A percentile compares a stretch with the other conserved stretches of the same genome.
Evolutionary conservation across 257 asterid genomes (phyloP).

Genomic region (Penstemon eatonii): DNA sequence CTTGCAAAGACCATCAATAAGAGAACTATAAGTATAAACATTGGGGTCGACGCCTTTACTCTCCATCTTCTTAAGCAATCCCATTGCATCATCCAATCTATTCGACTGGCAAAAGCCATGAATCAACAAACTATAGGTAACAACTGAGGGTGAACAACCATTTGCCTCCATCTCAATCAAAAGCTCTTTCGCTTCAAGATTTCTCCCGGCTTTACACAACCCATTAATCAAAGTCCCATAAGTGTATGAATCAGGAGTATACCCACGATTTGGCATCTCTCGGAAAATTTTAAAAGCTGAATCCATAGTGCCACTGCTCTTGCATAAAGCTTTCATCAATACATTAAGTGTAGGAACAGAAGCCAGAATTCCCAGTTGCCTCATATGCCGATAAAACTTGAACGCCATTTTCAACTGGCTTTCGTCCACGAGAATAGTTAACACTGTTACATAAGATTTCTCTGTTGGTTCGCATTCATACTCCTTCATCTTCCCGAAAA

Average conservation of each 20-base stretch:
- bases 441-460: constrained; percentile 73
- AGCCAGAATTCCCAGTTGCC: constrained; percentile 63
- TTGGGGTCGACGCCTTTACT: constrained; percentile 71
- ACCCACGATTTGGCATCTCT: constrained; percentile 84
- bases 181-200: constrained; percentile 79
- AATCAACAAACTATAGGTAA: constrained; percentile 66
- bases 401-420: constrained; percentile 79
- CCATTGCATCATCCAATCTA: constrained; percentile 63
- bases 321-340: constrained; percentile 82
- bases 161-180: constrained; percentile 73
- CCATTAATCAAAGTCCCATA: constrained; percentile 88
- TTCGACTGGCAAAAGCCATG: constrained; percentile 68
- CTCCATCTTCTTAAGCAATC: constrained; percentile 72
- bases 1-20: constrained; percentile 92
- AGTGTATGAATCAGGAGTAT: constrained; percentile 75
- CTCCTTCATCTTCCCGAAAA: constrained; percentile 67
- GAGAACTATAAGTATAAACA: constrained; percentile 77
- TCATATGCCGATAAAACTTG: constrained; percentile 73
- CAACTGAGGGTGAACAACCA: constrained; percentile 72
- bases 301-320: constrained; percentile 63
- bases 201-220: constrained; percentile 68
- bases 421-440: constrained; percentile 76
- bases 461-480: constrained; percentile 66
- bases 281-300: constrained; percentile 65
- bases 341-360: constrained; percentile 68